Percentiles rank a stretch among this genome's conserved stretches.
Evolutionary conservation across 2,329 filamentous ascomycete species (phyloP).

Genomic region (Calonectria naviculata): DNA sequence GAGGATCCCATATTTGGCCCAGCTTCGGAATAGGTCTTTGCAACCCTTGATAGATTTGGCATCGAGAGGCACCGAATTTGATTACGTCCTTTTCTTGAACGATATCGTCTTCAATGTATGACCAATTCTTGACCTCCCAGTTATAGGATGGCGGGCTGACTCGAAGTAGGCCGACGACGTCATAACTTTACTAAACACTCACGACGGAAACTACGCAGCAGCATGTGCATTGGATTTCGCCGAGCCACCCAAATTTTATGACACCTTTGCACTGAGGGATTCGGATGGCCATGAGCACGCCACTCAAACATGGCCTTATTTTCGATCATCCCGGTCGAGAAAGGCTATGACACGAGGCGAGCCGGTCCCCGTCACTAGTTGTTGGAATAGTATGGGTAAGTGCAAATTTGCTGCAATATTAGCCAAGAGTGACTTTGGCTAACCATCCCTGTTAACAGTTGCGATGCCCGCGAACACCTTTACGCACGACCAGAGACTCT

Average conservation of each 20-base stretch:
- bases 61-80: constrained; percentile 59
- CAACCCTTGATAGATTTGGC: constrained; percentile 63
- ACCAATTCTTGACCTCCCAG: neutral
- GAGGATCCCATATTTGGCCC: constrained; percentile 75
- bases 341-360: neutral
- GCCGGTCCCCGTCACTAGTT: neutral
- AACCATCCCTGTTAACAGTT: neutral
- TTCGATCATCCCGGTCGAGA: constrained; percentile 3
- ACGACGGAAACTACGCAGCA: constrained; percentile 66
- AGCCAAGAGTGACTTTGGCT: neutral
- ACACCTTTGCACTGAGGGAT: constrained; percentile 71
- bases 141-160: neutral
- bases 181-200: constrained; percentile 63
- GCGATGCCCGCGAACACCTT: neutral
- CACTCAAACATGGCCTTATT: constrained; percentile 1
- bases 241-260: constrained; percentile 63
- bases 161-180: constrained; percentile 61
- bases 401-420: neutral
- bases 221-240: constrained; percentile 70
- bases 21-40: constrained; percentile 72
- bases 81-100: constrained; percentile 69
- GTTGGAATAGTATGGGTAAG: constrained; percentile 12
- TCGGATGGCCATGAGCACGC: constrained; percentile 56
- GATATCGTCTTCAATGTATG: constrained; percentile 68
- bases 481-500: neutral